phyloP scores from a whole-genome alignment of 176 grass and related monocot species.

The Triticum urartu region DNA sequence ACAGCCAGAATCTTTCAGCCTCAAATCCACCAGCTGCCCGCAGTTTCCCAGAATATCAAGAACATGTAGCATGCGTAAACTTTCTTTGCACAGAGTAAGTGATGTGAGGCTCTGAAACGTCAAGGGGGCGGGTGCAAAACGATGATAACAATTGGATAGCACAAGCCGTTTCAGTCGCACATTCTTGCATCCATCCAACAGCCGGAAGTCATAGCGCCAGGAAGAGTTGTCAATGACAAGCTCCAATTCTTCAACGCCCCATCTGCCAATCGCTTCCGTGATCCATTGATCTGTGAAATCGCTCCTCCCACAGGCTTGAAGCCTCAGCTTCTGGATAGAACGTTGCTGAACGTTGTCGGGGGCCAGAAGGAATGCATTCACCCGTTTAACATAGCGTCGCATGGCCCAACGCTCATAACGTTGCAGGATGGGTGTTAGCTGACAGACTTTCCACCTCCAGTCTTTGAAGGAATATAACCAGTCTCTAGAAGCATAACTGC shows the following conservation, averaged over 20 bases:
- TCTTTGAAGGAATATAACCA: constrained; percentile 13
- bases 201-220: neutral
- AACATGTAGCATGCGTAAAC: neutral
- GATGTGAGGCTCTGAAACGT: constrained; percentile 12
- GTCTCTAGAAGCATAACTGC: neutral
- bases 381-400: constrained; percentile 18
- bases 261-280: constrained; percentile 20
- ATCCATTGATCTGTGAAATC: constrained; percentile 17
- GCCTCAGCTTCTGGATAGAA: constrained; percentile 18
- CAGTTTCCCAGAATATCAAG: neutral
- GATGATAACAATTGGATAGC: neutral
- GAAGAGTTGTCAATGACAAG: neutral
- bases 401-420: constrained; percentile 7
- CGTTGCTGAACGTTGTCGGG: neutral
- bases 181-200: neutral
- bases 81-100: neutral
- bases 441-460: neutral
- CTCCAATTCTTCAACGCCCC: constrained; percentile 24
- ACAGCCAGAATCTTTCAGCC: neutral
- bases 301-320: neutral
- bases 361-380: neutral
- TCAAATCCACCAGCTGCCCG: neutral
- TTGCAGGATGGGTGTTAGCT: constrained; percentile 3
- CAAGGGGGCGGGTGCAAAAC: neutral
- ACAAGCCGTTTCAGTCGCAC: neutral